These are phyloP conservation scores for Globisporangium acanthophoron DNA, from an alignment of 352 stramenopile species.

Conservation along the genomic window DNA sequence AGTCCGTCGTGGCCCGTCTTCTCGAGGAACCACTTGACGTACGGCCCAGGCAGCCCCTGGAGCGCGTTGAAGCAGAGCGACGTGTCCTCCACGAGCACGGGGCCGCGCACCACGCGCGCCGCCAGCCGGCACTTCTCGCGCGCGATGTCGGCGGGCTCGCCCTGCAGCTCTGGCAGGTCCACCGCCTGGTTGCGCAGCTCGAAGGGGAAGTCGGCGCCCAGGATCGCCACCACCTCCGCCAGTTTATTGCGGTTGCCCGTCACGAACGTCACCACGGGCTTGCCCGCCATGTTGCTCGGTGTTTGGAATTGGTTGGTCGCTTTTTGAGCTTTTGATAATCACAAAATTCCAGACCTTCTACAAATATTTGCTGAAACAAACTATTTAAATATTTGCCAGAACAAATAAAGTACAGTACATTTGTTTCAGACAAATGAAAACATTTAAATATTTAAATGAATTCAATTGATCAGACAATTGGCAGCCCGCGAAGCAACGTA, in stretches of 20 bases:
- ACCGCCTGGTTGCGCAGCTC: constrained; percentile 90
- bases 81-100: constrained; percentile 96
- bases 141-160: constrained; percentile 93
- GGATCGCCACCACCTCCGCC: constrained; percentile 73
- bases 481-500: no score
- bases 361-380: no score
- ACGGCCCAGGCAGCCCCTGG: constrained; percentile 91
- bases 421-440: no score
- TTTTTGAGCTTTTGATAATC: no score
- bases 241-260: constrained; percentile 88
- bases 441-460: no score
- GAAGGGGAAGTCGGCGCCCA: constrained; percentile 86
- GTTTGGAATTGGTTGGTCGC: no score
- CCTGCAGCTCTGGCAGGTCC: constrained; percentile 97
- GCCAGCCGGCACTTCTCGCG: constrained; percentile 93
- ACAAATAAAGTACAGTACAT: no score
- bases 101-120: constrained; percentile 73
- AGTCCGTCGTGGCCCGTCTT: constrained; percentile 91
- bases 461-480: no score
- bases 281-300: background rate
- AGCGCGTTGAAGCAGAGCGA: constrained; percentile 97
- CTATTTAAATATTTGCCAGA: no score
- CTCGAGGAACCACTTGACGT: constrained; percentile 99
- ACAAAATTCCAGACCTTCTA: no score
- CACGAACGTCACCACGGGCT: constrained; percentile 2